phyloP scores from a whole-genome alignment of 345 rosid species.

The Hibiscus tridactylites region DNA sequence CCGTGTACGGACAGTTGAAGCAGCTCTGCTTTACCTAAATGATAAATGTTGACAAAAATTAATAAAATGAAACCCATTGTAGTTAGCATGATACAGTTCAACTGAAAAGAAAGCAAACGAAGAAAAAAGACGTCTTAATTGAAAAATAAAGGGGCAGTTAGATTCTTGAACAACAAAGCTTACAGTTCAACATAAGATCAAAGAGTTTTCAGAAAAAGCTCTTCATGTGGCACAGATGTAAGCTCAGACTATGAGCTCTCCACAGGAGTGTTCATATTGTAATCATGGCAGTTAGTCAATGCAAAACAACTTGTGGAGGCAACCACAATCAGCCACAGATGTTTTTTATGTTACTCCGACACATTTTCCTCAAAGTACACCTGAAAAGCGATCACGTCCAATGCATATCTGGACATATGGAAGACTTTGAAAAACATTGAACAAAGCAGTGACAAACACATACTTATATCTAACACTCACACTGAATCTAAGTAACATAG shows the following conservation, averaged over 20 bases:
- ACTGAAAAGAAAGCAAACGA: background rate
- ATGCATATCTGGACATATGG: background rate
- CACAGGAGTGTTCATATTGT: background rate
- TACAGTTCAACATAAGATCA: background rate
- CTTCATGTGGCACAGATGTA: background rate
- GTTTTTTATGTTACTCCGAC: background rate
- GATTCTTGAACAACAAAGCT: background rate
- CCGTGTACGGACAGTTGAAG: background rate
- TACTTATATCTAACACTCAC: background rate
- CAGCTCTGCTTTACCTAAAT: constrained; percentile 3
- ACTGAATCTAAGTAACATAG: background rate
- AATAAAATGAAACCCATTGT: background rate
- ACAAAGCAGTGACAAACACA: background rate
- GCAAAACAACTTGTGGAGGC: background rate
- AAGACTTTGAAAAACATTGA: background rate
- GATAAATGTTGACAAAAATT: background rate
- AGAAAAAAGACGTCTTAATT: background rate
- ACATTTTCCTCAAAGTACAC: background rate
- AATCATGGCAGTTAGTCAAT: background rate
- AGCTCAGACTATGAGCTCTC: background rate
- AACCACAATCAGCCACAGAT: background rate
- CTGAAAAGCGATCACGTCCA: too few species aligned
- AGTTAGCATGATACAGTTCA: background rate
- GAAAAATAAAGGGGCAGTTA: background rate
- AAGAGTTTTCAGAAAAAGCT: background rate